phyloP scores from a whole-genome alignment of 1,139 yeast genomes.

The Yamadazyma membranifaciens region DNA sequence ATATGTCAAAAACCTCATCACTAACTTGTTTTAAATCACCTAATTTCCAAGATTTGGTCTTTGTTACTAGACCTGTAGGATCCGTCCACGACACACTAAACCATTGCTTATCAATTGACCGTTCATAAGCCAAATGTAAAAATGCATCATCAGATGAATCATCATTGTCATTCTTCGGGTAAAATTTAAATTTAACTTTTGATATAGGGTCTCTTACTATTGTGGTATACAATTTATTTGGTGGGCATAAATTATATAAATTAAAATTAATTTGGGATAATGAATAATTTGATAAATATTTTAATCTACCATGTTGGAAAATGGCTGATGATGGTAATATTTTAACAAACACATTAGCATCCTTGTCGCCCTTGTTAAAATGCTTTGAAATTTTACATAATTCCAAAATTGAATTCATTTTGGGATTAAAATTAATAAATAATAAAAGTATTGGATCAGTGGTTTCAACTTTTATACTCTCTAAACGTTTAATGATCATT shows the following conservation, averaged over 20 bases:
- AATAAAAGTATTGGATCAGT: conserved; percentile 47
- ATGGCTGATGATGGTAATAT: conserved; percentile 54
- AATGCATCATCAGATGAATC: conserved; percentile 62
- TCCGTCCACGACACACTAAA: conserved; percentile 88
- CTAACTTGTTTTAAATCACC: conserved; percentile 33
- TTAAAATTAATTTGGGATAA: conserved; percentile 55
- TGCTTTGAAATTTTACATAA: conserved; percentile 48
- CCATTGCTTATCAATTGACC: conserved; percentile 83
- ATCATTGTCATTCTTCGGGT: conserved; percentile 25
- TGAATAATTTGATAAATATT: conserved; percentile 48
- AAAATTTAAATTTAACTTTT: conserved; percentile 51
- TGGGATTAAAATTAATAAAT: conserved; percentile 45
- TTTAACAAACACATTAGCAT: conserved; percentile 49
- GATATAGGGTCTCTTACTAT: conserved; percentile 48
- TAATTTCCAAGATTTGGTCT: conserved; percentile 61
- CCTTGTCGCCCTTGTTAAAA: conserved; percentile 41
- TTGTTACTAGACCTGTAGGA: conserved; percentile 66
- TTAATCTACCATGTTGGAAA: conserved; percentile 33
- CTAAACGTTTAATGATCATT: conserved; percentile 28
- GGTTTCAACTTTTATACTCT: conserved; percentile 38
- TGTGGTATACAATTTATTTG: conserved; percentile 32
- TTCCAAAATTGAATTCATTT: conserved; percentile 45
- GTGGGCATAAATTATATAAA: conserved; percentile 61
- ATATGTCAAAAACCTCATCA: conserved; percentile 42
- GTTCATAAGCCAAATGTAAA: conserved; percentile 80